phyloP scores from a whole-genome alignment of 345 rosid species.

The Microthlaspi erraticum region DNA sequence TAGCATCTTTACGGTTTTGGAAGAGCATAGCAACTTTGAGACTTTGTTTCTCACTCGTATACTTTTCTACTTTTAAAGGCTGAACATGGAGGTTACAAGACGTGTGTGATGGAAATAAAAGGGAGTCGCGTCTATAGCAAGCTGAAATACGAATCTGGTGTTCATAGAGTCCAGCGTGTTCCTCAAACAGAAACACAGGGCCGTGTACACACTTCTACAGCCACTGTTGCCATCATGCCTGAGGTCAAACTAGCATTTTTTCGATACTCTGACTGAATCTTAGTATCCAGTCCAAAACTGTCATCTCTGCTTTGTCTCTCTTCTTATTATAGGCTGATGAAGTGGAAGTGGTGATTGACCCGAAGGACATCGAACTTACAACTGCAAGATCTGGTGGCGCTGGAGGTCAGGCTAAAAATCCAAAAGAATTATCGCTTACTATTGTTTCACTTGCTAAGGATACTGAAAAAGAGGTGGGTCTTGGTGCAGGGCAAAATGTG shows the following conservation, averaged over 20 bases:
- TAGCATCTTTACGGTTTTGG: slow-evolving; percentile 6
- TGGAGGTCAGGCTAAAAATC: slow-evolving; percentile 63
- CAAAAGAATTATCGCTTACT: too few species aligned
- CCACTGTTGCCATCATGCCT: slow-evolving; percentile 98
- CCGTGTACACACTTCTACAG: slow-evolving; percentile 96
- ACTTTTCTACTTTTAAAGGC: slow-evolving; percentile 56
- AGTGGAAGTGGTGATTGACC: slow-evolving; percentile 94
- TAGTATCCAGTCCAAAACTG: neutral
- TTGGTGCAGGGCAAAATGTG: slow-evolving; percentile 87
- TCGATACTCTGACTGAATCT: slow-evolving; percentile 1
- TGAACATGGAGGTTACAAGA: slow-evolving; percentile 95
- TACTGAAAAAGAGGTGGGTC: slow-evolving; percentile 23
- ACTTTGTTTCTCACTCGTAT: neutral
- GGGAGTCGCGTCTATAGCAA: slow-evolving; percentile 92
- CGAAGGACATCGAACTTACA: slow-evolving; percentile 92
- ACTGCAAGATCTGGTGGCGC: slow-evolving; percentile 98
- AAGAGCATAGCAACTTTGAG: slow-evolving; percentile 17
- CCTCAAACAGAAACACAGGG: slow-evolving; percentile 98
- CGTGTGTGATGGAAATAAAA: slow-evolving; percentile 88
- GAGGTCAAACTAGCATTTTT: slow-evolving; percentile 56
- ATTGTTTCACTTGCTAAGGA: slow-evolving; percentile 7
- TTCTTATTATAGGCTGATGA: slow-evolving; percentile 73
- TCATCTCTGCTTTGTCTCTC: slow-evolving; percentile 11
- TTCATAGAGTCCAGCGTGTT: slow-evolving; percentile 93
- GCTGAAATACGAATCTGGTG: slow-evolving; percentile 93